Percentiles rank a stretch among this genome's conserved stretches.
Conservation (phyloP, 148 eudicot genomes). For the Vaccinium vitisidaea region DNA sequence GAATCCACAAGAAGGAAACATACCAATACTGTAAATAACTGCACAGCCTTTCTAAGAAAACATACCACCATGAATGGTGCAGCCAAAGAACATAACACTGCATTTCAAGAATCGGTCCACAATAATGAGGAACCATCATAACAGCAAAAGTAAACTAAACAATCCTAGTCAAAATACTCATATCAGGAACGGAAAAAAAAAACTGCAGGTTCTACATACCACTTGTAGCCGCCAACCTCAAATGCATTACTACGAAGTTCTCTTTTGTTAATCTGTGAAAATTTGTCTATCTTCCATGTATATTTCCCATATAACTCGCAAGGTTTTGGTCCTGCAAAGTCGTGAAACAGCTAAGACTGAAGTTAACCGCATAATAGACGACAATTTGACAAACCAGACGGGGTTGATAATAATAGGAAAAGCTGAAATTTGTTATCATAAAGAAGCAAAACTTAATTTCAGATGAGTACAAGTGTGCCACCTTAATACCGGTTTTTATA, state of each 20-base stretch:
- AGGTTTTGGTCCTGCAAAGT: constrained; percentile 72
- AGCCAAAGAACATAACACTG: background rate
- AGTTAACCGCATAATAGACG: background rate
- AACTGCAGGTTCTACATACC: constrained; percentile 39
- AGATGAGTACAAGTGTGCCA: background rate
- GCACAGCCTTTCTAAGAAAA: background rate
- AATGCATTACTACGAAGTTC: constrained; percentile 80
- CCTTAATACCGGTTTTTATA: background rate
- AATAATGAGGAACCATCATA: constrained; percentile 2
- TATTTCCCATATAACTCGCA: constrained; percentile 66
- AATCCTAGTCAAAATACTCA: background rate
- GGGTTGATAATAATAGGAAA: background rate
- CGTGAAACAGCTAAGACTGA: background rate
- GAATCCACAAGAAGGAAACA: background rate
- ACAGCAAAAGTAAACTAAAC: background rate
- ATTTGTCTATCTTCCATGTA: constrained; percentile 90
- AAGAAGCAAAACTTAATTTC: background rate
- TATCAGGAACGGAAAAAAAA: background rate
- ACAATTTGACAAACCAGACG: background rate
- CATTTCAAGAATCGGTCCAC: background rate
- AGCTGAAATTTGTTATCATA: background rate
- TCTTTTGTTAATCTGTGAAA: constrained; percentile 83
- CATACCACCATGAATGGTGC: background rate
- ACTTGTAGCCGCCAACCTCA: constrained; percentile 91
- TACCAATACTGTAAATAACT: background rate